Base-by-base conservation (phyloP, 192 early-diverging fungal genomes). In the Backusella macrospora region DNA sequence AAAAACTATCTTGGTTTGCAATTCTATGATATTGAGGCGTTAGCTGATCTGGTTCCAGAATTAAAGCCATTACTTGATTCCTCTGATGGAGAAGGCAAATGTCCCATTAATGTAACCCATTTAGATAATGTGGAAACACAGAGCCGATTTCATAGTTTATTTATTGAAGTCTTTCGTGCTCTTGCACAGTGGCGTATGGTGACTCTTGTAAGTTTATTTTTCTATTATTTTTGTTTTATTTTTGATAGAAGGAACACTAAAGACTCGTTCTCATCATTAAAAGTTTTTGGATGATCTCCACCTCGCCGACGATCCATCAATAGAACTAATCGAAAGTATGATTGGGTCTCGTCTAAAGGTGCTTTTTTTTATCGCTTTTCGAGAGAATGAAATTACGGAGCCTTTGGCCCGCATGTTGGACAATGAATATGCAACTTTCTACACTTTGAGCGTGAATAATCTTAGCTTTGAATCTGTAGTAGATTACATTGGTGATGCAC, bases 211-310 rank as follows among this genome's bases (percentile, higher is more conserved):
- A 71, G 77, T 13, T 42, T 14, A 5, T 16, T 15, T 48, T 48
- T 18, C 15, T 49, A 48, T n/a, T 52, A 52, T 18, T 9, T 52
- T n/a, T 52, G 9, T n/a, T 14, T 49, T 49, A 18, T 49, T 49
- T 14, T 18, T 49, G n/a, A 49, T 49, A 8, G 13, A 26, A 5
- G 52, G 21, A 23, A 23, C 5, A 29, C 26, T 59, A 59, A 26
- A 4, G 3, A 13, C 52, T 59, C 21, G 26, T 3, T 59, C 26
- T 12, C 13, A 59, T 3, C 26, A 4, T 59, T 21, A 59, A 23
- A 16, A 78, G 77, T 79, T 79, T 55, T 21, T 79, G 37, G 78
- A 79, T 66, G 78, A 79, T 71, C 43, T 75, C 23, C 78, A 79
- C 34, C 68, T 72, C 72, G 78, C 78, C 15, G 77, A 79, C 52